These are phyloP conservation scores for Simmondsia chinensis DNA, from an alignment of 148 eudicot species.

Conservation along the genomic window DNA sequence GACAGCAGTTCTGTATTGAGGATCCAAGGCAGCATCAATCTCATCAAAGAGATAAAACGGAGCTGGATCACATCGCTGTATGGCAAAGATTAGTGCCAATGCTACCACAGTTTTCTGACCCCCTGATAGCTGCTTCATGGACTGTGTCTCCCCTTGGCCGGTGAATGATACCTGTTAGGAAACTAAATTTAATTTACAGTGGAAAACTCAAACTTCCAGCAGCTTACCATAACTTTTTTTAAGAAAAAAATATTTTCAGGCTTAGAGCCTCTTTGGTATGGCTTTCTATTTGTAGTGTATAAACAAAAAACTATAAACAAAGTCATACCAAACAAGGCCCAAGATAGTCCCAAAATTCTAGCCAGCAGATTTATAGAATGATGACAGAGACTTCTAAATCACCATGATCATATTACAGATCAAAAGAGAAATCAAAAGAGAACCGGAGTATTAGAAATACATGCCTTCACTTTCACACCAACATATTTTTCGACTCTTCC, in stretches of 20 bases:
- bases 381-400: neutral
- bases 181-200: no score
- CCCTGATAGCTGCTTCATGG: conserved; percentile 98
- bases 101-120: conserved; percentile 99
- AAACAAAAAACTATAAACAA: neutral
- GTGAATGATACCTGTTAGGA: conserved; percentile 83
- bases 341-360: no score
- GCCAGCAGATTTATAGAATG: no score
- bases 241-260: no score
- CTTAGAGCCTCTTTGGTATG: no score
- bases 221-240: neutral
- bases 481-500: conserved; percentile 96
- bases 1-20: conserved; percentile 99
- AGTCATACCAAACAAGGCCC: no score
- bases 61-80: conserved; percentile 98
- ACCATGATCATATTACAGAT: neutral
- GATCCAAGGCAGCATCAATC: conserved; percentile 98
- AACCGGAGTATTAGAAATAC: no score
- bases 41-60: conserved; percentile 99
- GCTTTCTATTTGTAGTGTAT: no score
- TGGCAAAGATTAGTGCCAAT: conserved; percentile 82
- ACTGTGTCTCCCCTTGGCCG: conserved; percentile 99
- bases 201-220: neutral
- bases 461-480: conserved; percentile 98
- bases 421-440: no score